Conservation (phyloP, 2,329 filamentous ascomycete species). For the Parafenestella ontariensis region DNA sequence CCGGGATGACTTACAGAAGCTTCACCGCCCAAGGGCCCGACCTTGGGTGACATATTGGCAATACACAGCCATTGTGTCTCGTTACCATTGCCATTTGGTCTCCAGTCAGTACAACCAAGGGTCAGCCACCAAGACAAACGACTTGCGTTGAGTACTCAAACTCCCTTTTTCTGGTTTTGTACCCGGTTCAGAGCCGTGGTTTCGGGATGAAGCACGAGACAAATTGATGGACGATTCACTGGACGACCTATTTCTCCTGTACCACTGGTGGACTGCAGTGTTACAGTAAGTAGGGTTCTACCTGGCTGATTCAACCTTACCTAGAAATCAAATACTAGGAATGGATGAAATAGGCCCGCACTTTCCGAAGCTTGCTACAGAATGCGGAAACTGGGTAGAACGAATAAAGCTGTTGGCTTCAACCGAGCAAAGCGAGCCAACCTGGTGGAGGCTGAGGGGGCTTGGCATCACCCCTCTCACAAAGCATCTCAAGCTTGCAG, state of each 20-base stretch:
- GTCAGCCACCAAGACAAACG: not conserved
- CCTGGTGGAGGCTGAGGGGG: slow-evolving; percentile 21
- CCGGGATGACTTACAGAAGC: slow-evolving; percentile 17
- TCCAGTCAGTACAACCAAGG: not conserved
- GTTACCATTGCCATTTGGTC: not conserved
- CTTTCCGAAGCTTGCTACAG: too few relatives aligned
- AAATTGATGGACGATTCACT: too few relatives aligned
- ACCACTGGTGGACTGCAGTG: not conserved
- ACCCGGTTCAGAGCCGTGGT: too few relatives aligned
- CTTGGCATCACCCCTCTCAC: slow-evolving; percentile 15
- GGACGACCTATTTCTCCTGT: not conserved
- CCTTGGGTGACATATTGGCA: not conserved
- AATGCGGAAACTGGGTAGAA: slow-evolving; percentile 42
- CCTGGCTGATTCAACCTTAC: too few relatives aligned
- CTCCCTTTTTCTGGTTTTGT: too few relatives aligned
- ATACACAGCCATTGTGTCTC: not conserved
- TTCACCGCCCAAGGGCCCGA: not conserved
- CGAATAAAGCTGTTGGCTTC: not conserved
- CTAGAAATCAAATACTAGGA: too few relatives aligned
- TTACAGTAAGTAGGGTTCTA: not conserved
- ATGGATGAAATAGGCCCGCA: not conserved
- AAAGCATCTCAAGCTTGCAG: not conserved
- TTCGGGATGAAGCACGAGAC: too few relatives aligned
- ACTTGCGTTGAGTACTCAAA: too few relatives aligned
- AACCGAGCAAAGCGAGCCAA: slow-evolving; percentile 25